phyloP scores from a whole-genome alignment of 306 rosid genomes.

The Ochetophila trinervis region DNA sequence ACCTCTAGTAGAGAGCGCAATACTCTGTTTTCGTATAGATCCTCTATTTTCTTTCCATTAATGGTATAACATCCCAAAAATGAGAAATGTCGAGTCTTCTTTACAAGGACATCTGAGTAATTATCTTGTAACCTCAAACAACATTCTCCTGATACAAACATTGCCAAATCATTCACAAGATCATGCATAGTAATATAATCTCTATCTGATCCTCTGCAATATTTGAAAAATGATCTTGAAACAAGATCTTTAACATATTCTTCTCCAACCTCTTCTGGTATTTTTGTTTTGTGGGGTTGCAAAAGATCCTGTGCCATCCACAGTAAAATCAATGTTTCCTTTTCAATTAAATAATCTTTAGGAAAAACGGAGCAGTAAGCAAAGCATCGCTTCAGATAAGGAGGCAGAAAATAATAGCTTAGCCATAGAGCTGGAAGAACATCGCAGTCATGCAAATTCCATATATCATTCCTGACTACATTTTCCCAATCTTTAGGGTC shows the following conservation, averaged over 20 bases:
- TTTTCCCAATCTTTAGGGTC: neutral
- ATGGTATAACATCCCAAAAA: too few relatives aligned
- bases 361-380: constrained; percentile 26
- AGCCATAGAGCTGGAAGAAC: constrained; percentile 16
- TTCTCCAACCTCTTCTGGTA: constrained; percentile 16
- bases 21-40: neutral
- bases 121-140: neutral
- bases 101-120: neutral
- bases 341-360: constrained; percentile 15
- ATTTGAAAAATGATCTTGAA: constrained; percentile 21
- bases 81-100: constrained; percentile 12
- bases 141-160: constrained; percentile 1
- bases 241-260: constrained; percentile 25
- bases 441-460: neutral
- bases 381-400: constrained; percentile 21
- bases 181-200: constrained; percentile 6
- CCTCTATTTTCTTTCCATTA: neutral
- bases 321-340: constrained; percentile 8
- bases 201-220: too few relatives aligned
- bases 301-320: constrained; percentile 44
- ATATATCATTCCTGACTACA: neutral
- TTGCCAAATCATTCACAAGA: constrained; percentile 13
- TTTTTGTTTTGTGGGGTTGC: neutral
- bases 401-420: constrained; percentile 11
- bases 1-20: constrained; percentile 4